Percentiles rank a stretch among this genome's conserved stretches.
Evolutionary conservation across 306 rosid genomes (phyloP).

Genomic region (Begonia peltatifolia): DNA sequence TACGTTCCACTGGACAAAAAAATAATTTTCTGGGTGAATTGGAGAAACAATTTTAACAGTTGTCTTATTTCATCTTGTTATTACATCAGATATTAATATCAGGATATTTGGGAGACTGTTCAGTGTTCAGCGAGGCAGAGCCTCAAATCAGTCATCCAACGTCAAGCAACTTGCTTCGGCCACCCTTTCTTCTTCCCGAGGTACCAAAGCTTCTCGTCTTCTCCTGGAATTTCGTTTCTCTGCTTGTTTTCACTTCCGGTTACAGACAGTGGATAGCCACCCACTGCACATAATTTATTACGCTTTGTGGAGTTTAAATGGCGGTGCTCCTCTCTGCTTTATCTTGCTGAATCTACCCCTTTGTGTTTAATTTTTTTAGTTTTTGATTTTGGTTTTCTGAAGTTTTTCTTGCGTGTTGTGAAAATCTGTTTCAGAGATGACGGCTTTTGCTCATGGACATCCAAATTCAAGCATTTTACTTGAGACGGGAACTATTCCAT

Average conservation of each 20-base stretch:
- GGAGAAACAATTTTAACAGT: no score
- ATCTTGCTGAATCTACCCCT: neutral
- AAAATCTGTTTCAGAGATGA: neutral
- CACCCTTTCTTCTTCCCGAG: constrained; percentile 2
- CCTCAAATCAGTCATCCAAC: neutral
- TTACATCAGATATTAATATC: no score
- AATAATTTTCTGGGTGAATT: no score
- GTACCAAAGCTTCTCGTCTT: neutral
- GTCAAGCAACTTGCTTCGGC: neutral
- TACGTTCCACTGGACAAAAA: no score
- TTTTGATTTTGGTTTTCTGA: neutral
- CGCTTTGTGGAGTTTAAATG: no score
- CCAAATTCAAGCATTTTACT: neutral
- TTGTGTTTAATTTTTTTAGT: neutral
- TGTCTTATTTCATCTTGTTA: no score
- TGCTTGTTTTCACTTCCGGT: no score
- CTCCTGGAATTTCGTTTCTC: neutral
- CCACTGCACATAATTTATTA: no score
- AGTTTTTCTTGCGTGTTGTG: constrained; percentile 5
- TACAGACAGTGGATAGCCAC: no score
- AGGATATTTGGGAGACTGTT: no score
- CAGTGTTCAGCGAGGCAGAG: neutral
- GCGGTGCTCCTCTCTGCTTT: no score
- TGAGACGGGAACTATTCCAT: neutral
- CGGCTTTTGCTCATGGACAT: neutral